These are phyloP conservation scores for Colletotrichum spinosum DNA, from an alignment of 2,329 filamentous ascomycete genomes.

Conservation along the genomic window DNA sequence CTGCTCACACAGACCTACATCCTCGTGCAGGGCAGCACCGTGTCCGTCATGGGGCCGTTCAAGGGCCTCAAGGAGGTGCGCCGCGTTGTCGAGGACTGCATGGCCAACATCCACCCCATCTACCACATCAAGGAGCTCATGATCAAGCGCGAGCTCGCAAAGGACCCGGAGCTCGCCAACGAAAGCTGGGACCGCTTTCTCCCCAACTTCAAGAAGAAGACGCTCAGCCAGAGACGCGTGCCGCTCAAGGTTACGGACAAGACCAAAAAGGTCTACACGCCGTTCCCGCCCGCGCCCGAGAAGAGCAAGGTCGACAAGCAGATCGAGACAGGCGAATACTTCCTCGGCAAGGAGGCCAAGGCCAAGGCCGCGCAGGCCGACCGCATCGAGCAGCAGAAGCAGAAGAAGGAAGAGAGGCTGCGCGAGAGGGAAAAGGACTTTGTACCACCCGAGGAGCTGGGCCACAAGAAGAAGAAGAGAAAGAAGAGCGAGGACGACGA, in stretches of 20 bases:
- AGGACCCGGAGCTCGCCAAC: constrained; percentile 85
- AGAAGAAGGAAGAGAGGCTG: constrained; percentile 89
- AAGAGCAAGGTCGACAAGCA: constrained; percentile 99
- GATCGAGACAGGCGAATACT: constrained; percentile 98
- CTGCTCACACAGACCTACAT: constrained; percentile 93
- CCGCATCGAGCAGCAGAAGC: constrained; percentile 84
- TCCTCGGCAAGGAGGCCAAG: constrained; percentile 92
- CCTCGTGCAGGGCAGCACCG: constrained; percentile 96
- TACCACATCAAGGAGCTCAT: constrained; percentile 81
- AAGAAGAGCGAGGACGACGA: constrained; percentile 61
- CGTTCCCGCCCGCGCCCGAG: constrained; percentile 95
- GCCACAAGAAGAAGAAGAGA: constrained; percentile 72
- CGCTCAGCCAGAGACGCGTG: constrained; percentile 83
- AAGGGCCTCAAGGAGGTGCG: constrained; percentile 94
- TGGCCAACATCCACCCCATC: constrained; percentile 97
- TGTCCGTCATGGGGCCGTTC: constrained; percentile 90
- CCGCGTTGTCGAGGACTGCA: constrained; percentile 91
- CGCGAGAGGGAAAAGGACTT: constrained; percentile 88
- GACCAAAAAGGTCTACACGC: constrained; percentile 92
- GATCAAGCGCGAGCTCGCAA: constrained; percentile 92
- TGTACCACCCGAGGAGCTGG: constrained; percentile 84
- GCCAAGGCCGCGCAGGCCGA: constrained; percentile 84
- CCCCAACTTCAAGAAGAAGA: constrained; percentile 96
- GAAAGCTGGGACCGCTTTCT: constrained; percentile 98
- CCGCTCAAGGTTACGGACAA: constrained; percentile 94